These are phyloP conservation scores for Grigorovia jiainica DNA, from an alignment of 805 yeast genomes.

Conservation along the genomic window DNA sequence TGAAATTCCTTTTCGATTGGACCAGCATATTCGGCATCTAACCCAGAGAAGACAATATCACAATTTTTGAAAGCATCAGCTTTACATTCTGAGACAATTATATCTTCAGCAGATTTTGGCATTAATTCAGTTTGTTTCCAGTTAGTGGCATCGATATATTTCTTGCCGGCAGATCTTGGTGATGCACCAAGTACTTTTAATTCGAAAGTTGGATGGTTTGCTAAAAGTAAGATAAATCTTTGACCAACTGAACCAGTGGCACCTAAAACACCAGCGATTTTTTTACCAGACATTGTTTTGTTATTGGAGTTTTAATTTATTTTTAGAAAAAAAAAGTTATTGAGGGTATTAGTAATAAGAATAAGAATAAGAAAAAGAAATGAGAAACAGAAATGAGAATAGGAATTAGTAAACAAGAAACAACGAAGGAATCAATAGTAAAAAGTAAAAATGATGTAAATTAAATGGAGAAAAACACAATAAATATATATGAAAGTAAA, in stretches of 20 bases:
- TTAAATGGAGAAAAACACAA: too few species aligned
- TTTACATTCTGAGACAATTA: constrained; percentile 70
- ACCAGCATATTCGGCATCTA: constrained; percentile 91
- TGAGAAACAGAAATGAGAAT: too few species aligned
- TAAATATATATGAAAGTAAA: not conserved
- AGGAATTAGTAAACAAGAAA: not conserved
- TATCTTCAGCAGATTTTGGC: constrained; percentile 55
- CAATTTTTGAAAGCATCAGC: constrained; percentile 74
- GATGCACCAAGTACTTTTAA: constrained; percentile 85
- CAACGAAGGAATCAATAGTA: not conserved
- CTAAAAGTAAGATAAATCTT: constrained; percentile 75
- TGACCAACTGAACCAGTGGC: constrained; percentile 99
- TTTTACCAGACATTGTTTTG: constrained; percentile 24
- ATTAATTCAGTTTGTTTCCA: constrained; percentile 90
- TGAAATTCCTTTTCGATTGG: constrained; percentile 79
- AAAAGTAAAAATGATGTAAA: not conserved
- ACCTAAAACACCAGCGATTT: constrained; percentile 79
- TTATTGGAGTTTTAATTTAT: too few species aligned
- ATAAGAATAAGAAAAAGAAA: too few species aligned
- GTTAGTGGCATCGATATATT: constrained; percentile 72
- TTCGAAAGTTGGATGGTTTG: constrained; percentile 85
- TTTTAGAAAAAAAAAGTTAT: not conserved
- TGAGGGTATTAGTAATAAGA: too few species aligned
- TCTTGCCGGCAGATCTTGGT: constrained; percentile 84
- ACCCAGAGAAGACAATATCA: constrained; percentile 89